These are phyloP conservation scores for Xylariaceae sp. DNA, from an alignment of 2,329 filamentous ascomycete species.

Conservation along the genomic window DNA sequence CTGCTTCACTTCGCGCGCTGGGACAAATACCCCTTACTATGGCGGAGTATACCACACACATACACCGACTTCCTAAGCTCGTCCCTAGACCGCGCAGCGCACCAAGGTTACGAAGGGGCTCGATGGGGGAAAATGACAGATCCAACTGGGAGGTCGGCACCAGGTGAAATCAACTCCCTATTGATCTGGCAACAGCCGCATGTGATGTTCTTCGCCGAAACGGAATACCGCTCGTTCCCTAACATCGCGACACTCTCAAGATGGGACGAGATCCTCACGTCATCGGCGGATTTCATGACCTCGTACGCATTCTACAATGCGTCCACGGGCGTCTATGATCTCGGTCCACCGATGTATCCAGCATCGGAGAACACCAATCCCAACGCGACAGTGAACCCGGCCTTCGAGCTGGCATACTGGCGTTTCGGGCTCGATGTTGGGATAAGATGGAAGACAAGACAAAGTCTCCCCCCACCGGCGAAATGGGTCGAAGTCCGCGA, in stretches of 20 bases:
- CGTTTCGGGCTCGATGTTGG: slow-evolving; percentile 54
- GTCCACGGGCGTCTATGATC: slow-evolving; percentile 46
- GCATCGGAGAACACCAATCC: slow-evolving; percentile 54
- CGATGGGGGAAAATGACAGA: slow-evolving; percentile 53
- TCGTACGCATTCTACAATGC: slow-evolving; percentile 52
- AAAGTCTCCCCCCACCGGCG: slow-evolving; percentile 38
- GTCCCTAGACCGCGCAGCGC: slow-evolving; percentile 34
- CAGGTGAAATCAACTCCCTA: slow-evolving; percentile 56
- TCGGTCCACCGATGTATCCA: slow-evolving; percentile 43
- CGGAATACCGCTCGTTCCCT: slow-evolving; percentile 46
- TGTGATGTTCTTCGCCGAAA: slow-evolving; percentile 54
- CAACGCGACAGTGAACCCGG: slow-evolving; percentile 51
- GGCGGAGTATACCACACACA: slow-evolving; percentile 40
- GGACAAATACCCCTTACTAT: slow-evolving; percentile 42
- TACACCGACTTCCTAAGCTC: slow-evolving; percentile 44
- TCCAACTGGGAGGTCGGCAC: slow-evolving; percentile 48
- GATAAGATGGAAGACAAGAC: slow-evolving; percentile 46
- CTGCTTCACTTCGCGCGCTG: slow-evolving; percentile 46
- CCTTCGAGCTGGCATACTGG: slow-evolving; percentile 59
- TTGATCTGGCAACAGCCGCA: slow-evolving; percentile 61
- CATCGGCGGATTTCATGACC: slow-evolving; percentile 55
- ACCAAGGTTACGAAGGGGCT: slow-evolving; percentile 41
- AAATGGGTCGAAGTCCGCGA: slow-evolving; percentile 46
- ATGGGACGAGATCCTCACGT: slow-evolving; percentile 49
- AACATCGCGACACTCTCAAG: slow-evolving; percentile 39